Evolutionary conservation across 345 rosid species (phyloP).

Genomic region (Zanthoxylum bungeanum): DNA sequence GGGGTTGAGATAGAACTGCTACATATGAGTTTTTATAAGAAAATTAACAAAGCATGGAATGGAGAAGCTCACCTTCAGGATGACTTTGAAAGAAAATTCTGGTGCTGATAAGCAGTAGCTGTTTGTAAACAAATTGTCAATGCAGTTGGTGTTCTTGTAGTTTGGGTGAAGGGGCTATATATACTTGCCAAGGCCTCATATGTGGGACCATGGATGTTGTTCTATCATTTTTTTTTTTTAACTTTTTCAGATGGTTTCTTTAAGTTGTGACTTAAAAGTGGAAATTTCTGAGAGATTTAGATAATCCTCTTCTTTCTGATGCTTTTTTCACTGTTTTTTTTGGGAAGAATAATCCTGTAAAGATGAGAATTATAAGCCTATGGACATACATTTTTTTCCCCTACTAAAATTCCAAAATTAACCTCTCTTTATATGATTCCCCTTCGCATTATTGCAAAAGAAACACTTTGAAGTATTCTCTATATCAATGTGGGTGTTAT

Average conservation of each 20-base stretch:
- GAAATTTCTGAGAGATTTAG: conserved; percentile 22
- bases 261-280: conserved; percentile 30
- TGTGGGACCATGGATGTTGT: conserved; percentile 21
- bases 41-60: neutral
- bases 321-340: conserved; percentile 19
- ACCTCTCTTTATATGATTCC: conserved; percentile 42
- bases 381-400: conserved; percentile 25
- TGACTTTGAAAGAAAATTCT: neutral
- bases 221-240: conserved; percentile 11
- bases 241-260: conserved; percentile 14
- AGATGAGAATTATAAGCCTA: conserved; percentile 9
- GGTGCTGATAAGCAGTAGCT: neutral
- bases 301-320: conserved; percentile 20
- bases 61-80: conserved; percentile 17
- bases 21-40: neutral
- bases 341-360: conserved; percentile 11
- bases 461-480: conserved; percentile 38
- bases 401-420: conserved; percentile 17
- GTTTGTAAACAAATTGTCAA: conserved; percentile 1
- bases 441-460: conserved; percentile 46
- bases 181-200: conserved; percentile 27
- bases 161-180: conserved; percentile 29
- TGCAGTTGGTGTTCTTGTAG: conserved; percentile 29
- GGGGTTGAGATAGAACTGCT: neutral
- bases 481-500: conserved; percentile 28